A percentile compares a stretch with the other conserved stretches of the same genome.
phyloP scores from a whole-genome alignment of 805 yeast genomes.

The Kregervanrija fluxuum region DNA sequence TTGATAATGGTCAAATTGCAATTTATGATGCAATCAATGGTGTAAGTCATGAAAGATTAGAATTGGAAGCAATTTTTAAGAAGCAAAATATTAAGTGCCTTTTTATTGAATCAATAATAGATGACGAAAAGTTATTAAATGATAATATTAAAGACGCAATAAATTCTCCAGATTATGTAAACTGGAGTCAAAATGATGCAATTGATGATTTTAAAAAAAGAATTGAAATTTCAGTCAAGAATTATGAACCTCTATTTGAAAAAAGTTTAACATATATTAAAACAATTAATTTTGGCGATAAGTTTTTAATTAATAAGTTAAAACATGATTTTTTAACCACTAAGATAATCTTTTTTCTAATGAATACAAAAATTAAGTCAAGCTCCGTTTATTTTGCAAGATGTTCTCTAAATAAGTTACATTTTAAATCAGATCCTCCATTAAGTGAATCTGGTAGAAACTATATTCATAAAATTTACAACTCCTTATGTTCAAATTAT shows the following conservation, averaged over 20 bases:
- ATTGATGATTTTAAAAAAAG: constrained; percentile 69
- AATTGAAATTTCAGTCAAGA: constrained; percentile 57
- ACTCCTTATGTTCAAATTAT: constrained; percentile 39
- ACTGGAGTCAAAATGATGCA: constrained; percentile 71
- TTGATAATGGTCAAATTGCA: constrained; percentile 87
- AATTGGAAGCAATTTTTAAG: constrained; percentile 47
- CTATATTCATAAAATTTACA: constrained; percentile 60
- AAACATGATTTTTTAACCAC: constrained; percentile 85
- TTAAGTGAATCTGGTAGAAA: constrained; percentile 64
- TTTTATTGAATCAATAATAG: constrained; percentile 83
- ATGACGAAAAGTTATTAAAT: constrained; percentile 59
- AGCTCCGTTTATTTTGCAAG: constrained; percentile 93
- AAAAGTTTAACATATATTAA: constrained; percentile 64
- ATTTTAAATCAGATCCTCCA: constrained; percentile 72
- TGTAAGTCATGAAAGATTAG: constrained; percentile 55
- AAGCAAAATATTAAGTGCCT: constrained; percentile 63
- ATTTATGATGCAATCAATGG: constrained; percentile 95
- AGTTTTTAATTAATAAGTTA: constrained; percentile 70
- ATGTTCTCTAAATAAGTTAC: constrained; percentile 53
- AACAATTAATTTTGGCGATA: constrained; percentile 84
- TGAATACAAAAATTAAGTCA: constrained; percentile 80
- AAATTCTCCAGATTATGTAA: constrained; percentile 77
- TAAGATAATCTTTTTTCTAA: constrained; percentile 83
- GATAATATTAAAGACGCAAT: constrained; percentile 81
- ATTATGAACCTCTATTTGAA: constrained; percentile 67